Conservation (phyloP, 306 rosid species). For the Castanea sativa region DNA sequence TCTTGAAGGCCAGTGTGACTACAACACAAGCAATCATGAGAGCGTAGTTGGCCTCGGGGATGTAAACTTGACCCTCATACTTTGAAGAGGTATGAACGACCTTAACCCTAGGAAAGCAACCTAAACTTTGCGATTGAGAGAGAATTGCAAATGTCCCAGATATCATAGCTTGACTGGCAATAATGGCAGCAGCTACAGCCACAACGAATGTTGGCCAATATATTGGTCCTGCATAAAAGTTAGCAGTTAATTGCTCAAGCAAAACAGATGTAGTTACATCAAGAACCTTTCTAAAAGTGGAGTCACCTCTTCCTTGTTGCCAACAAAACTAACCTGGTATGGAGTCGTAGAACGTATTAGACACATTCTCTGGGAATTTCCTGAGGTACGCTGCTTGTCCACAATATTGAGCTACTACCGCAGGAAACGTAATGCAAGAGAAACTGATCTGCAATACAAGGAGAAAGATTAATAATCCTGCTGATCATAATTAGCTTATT, state of each 20-base stretch:
- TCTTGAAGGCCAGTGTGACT: conserved; percentile 59
- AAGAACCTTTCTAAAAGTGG: background rate
- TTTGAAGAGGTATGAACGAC: conserved; percentile 72
- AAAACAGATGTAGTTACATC: background rate
- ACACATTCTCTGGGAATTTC: conserved; percentile 41
- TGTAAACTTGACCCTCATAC: conserved; percentile 78
- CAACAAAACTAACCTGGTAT: conserved; percentile 35
- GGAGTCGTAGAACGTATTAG: conserved; percentile 45
- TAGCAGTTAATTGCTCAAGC: background rate
- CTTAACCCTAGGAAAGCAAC: conserved; percentile 80
- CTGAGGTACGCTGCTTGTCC: conserved; percentile 71
- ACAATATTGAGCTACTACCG: conserved; percentile 36
- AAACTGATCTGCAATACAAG: conserved; percentile 48
- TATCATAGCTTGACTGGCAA: conserved; percentile 92
- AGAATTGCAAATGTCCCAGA: conserved; percentile 81
- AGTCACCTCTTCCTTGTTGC: background rate
- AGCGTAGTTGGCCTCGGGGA: conserved; percentile 60
- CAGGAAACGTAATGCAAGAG: conserved; percentile 47
- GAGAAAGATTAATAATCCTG: background rate
- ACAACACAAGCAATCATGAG: conserved; percentile 67
- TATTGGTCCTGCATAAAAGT: conserved; percentile 39
- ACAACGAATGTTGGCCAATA: conserved; percentile 90
- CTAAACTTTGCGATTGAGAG: conserved; percentile 61
- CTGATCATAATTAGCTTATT: too few relatives aligned
- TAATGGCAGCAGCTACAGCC: conserved; percentile 74